Percentiles rank a stretch among this genome's conserved stretches.
phyloP scores from a whole-genome alignment of 352 stramenopile species.

The Phytopythium vexans region DNA sequence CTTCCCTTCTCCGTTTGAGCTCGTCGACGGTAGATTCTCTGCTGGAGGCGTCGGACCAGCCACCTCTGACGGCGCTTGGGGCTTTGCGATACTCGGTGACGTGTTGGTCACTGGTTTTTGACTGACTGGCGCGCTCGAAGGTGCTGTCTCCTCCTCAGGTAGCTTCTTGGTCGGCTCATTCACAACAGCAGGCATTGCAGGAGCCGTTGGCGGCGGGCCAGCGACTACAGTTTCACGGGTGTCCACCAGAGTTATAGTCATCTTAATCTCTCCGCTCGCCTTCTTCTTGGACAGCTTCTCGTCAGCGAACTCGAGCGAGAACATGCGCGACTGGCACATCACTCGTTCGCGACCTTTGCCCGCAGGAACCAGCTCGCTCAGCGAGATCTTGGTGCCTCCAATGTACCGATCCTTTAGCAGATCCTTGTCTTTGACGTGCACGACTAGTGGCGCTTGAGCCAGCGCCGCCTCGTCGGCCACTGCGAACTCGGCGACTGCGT shows the following conservation, averaged over 20 bases:
- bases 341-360: conserved; percentile 5
- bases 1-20: too few species aligned
- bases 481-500: conserved; percentile 36
- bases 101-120: too few species aligned
- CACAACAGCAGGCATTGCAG: neutral
- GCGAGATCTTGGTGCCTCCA: conserved; percentile 30
- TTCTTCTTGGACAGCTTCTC: conserved; percentile 36
- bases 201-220: neutral
- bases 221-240: neutral
- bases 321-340: conserved; percentile 28
- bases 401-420: conserved; percentile 47
- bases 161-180: neutral
- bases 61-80: too few species aligned
- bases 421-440: conserved; percentile 53
- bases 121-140: too few species aligned
- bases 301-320: conserved; percentile 37
- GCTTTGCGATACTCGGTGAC: too few species aligned
- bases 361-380: conserved; percentile 14
- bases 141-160: too few species aligned
- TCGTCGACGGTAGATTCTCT: too few species aligned
- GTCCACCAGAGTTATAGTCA: conserved; percentile 42
- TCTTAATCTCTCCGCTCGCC: conserved; percentile 25
- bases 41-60: too few species aligned
- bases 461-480: conserved; percentile 13
- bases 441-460: conserved; percentile 11